Percentiles rank a stretch among this genome's conserved stretches.
These are phyloP conservation scores for Digitaria exilis DNA, from an alignment of 202 grass and related monocot species.

Conservation along the genomic window DNA sequence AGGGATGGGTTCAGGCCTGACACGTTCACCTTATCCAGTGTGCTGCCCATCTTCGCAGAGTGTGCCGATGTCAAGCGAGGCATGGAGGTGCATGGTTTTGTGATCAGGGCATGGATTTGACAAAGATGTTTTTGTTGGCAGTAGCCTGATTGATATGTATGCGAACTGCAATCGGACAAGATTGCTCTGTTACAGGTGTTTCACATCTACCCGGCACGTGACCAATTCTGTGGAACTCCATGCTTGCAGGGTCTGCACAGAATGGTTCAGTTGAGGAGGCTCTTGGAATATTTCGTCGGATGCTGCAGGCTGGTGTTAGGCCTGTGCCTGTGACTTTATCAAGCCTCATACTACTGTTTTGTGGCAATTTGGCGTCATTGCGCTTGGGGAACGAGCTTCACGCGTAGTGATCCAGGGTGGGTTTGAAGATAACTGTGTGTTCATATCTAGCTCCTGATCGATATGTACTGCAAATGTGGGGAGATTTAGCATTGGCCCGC, in stretches of 20 bases:
- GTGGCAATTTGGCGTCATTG: slow-evolving; percentile 57
- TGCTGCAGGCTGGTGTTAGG: slow-evolving; percentile 54
- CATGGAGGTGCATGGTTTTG: slow-evolving; percentile 71
- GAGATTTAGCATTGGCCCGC: slow-evolving; percentile 59
- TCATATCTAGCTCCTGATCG: slow-evolving; percentile 83
- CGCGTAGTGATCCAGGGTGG: slow-evolving; percentile 52
- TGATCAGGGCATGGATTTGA: slow-evolving; percentile 50
- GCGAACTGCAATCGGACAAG: slow-evolving; percentile 63
- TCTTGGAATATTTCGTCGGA: slow-evolving; percentile 63
- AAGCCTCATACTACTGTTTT: slow-evolving; percentile 72
- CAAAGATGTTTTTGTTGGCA: slow-evolving; percentile 67
- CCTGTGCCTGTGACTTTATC: slow-evolving; percentile 67
- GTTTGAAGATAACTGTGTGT: slow-evolving; percentile 63
- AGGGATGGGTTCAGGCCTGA: slow-evolving; percentile 58
- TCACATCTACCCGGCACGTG: slow-evolving; percentile 44
- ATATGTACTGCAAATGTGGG: slow-evolving; percentile 97
- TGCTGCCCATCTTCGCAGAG: slow-evolving; percentile 70
- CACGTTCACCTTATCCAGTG: slow-evolving; percentile 64
- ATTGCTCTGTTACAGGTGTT: slow-evolving; percentile 66
- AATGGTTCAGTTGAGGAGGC: slow-evolving; percentile 68
- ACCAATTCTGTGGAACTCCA: slow-evolving; percentile 78
- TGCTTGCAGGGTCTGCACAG: slow-evolving; percentile 68
- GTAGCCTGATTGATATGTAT: slow-evolving; percentile 87
- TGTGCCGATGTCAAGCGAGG: slow-evolving; percentile 54
- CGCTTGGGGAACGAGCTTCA: slow-evolving; percentile 76